Base-by-base conservation (phyloP, 1,284 basidiomycete genomes). In the Tetrapyrgos nigripes region DNA sequence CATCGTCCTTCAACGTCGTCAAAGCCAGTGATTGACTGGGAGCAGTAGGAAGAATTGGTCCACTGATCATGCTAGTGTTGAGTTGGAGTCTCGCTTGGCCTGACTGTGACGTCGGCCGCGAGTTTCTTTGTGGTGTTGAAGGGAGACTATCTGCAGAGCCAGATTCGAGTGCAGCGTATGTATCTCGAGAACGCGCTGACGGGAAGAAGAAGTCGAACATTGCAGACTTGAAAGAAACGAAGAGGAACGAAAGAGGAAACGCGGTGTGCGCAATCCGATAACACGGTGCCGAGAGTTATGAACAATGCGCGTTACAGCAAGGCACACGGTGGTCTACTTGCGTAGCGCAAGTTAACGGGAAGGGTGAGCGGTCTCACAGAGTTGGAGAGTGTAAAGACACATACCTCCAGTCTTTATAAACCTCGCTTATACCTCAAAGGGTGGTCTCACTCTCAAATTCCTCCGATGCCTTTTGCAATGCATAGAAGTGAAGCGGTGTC, bases 11-110 rank as follows among this genome's bases (percentile, higher is more conserved):
- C 54, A 43, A 57, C 14, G 46, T 60, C 62, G 27, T 70, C 66
- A 43, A 73, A 70, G 4, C 73, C 75, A 6, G 74, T 74, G 14
- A 75, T 60, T 3, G 73, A 72, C 49, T 67, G 68, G 11, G 67
- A 0, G 68, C 63, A 1, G 68, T 66, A 17, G 66, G 68, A 13
- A 67, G 72, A 46, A 76, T 74, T 24, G 77, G 76, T 31, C 69
- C 53, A 57, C 77, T 74, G 52, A 77, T 76, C 40, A 63, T 63
- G 13, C 66, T 63, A 13, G 64, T 59, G 47, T 64, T 62, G 28
- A 66, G 61, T 45, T 64, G 60, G 26, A 64, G 56, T 24, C 52
- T 55, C 43, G 56, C 44, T 6, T 55, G 40, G 23, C 27, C 37
- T 9, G 48, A 31, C 23, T 44, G 31, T 23, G 47, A 26, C 35